Evolutionary conservation across 2,329 filamentous ascomycete genomes (phyloP), one percentile per base, ranked within the genome.

Genomic region (Aspergillus carbonarius): DNA sequence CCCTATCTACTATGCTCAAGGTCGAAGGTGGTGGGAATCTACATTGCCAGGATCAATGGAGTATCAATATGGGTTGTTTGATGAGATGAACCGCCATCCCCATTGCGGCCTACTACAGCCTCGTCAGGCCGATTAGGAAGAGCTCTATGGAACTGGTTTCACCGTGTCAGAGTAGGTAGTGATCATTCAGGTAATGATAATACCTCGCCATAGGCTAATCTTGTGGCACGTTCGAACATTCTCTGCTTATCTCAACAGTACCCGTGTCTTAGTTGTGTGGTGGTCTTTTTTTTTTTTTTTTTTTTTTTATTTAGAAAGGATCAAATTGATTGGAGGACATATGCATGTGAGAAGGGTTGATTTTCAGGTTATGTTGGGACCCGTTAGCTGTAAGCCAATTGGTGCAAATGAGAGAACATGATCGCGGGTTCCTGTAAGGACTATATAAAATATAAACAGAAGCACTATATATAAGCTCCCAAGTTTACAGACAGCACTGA

Each of bases 1-100:
- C 59, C 77, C 78, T 3, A 72, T 74, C 7, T 79, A 79, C 17
- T 47, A 56, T 23, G 42, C 42, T 58, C 73, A 74, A 37, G 66
- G 69, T 34, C 69, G 72, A 48, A 69, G 72, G 53, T 76, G 74
- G 74, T 78, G 75, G 75, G 69, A 74, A 46, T 58, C 68, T 49
- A 64, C 68, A 5, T 65, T 70, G 37, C 62, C 63, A n/a, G 60
- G 60, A 15, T 49, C 66, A 10, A 72, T 75, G 60, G 75, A 77
- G 60, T 71, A 75, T 57, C 72, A 77, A 57, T 77, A 77, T 55
- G 74, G 73, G 8, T 64, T 67, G 40, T 72, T 74, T 46, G 69
- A 78, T 57, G 68, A 72, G 56, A 72, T 70, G 65, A 68, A 63
- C 34, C 63, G 66, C 35, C 67, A 65, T 57, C 58, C 65, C 20